Percentiles rank a stretch among this genome's conserved stretches.
These are phyloP conservation scores for Epichloe brachyelytri DNA, from an alignment of 2,329 filamentous ascomycete genomes.

Conservation along the genomic window DNA sequence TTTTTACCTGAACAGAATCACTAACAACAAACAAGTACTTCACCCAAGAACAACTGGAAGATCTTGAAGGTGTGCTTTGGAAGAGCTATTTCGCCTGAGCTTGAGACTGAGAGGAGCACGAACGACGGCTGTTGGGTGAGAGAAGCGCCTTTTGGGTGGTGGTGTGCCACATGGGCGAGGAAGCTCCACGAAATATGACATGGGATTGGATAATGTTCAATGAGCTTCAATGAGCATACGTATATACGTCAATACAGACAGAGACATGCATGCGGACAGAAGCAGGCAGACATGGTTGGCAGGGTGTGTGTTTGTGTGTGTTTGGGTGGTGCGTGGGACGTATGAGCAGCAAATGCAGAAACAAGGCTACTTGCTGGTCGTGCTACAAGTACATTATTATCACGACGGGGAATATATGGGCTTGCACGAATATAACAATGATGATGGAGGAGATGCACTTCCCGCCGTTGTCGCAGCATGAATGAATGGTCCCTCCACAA, in stretches of 20 bases:
- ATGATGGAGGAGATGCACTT: neutral
- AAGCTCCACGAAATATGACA: neutral
- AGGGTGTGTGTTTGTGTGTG: neutral
- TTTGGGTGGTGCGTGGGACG: neutral
- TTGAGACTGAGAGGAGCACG: neutral
- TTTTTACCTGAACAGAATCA: constrained; percentile 15
- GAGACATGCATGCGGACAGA: too few relatives aligned
- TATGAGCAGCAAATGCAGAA: neutral
- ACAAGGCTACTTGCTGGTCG: neutral
- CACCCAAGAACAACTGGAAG: constrained; percentile 82
- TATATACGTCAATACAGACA: too few relatives aligned
- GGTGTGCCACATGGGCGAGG: neutral
- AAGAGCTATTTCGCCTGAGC: constrained; percentile 93
- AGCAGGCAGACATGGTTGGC: neutral
- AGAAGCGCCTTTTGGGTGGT: too few relatives aligned
- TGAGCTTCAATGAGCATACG: too few relatives aligned
- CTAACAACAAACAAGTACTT: constrained; percentile 46
- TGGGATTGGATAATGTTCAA: too few relatives aligned
- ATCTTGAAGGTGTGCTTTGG: constrained; percentile 92
- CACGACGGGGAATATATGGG: neutral
- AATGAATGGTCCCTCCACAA: too few relatives aligned
- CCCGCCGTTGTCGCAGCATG: too few relatives aligned
- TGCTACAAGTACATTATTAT: neutral
- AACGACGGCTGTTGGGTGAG: neutral
- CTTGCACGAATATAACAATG: neutral